Base-by-base conservation (phyloP, 2,329 filamentous ascomycete species). In the Rutstroemia sydowiana region DNA sequence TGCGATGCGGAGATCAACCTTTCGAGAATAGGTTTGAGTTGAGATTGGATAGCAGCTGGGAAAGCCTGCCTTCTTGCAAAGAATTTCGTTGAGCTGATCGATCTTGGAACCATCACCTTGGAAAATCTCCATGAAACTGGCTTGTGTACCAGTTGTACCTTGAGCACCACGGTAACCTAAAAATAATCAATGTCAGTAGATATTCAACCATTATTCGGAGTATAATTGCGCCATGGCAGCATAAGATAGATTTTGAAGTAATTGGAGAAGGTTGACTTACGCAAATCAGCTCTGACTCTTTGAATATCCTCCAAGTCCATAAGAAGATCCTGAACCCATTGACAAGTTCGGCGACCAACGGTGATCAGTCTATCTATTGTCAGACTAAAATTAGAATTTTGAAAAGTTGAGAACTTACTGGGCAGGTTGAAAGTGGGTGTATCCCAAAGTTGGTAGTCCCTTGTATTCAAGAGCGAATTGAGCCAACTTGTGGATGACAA, bases 1-100 rank as follows among this genome's bases (percentile, higher is more conserved):
- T 61, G 84, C 78, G n/a, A 95, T 75, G 52, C 84, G 76, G 37
- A 87, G 75, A 66, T 96, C 90, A 50, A 95, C 84, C 71, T 93
- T 93, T 57, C 88, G 80, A 4, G 85, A 83, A 70, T 87, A 87
- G 6, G 84, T 87, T 65, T 87, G 84, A 23, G 77, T 78, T 30
- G 81, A 82, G n/a, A 65, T 64, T 13, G 50, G 44, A 57, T 78
- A 79, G 61, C 68, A 71, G 23, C 54, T 63, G 0, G 71, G 66
- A 66, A 82, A 82, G n/a, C 74, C 76, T 32, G 70, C 66, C 65
- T 80, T 80, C 53, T 74, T 48, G 66, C 78, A 81, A 7, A 82
- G 70, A 1, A 78, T 69, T 47, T 73, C 71, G 59, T 82, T 82
- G 6, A 83, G 69, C 57, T 72, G 51, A 61, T 80, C 75, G 45